Conservation (phyloP, 768 basidiomycete species). For the Suillus bovinus region DNA sequence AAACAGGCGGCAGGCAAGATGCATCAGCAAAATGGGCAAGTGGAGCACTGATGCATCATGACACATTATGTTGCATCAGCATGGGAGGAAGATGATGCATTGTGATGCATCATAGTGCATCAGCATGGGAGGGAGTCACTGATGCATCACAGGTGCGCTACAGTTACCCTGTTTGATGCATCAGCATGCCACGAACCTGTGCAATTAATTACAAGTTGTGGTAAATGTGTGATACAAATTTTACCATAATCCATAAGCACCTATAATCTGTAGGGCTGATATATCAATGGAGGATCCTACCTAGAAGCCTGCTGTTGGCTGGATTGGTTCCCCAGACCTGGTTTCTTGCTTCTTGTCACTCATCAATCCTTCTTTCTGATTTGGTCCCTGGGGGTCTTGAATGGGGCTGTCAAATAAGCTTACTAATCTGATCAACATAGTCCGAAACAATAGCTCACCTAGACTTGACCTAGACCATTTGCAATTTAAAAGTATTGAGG, state of each 20-base stretch:
- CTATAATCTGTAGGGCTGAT: neutral
- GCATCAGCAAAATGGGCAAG: too few species aligned
- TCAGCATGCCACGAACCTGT: too few species aligned
- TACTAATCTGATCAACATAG: neutral
- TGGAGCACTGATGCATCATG: too few species aligned
- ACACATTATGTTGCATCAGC: too few species aligned
- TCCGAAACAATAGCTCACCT: neutral
- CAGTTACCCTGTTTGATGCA: too few species aligned
- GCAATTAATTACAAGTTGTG: neutral
- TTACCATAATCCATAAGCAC: neutral
- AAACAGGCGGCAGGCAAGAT: too few species aligned
- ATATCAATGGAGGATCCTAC: neutral
- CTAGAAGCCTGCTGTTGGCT: neutral
- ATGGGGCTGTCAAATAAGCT: neutral
- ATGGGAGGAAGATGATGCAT: too few species aligned
- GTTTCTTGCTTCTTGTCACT: neutral
- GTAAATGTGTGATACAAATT: neutral
- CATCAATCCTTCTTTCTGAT: constrained; percentile 1
- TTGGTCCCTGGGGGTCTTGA: neutral
- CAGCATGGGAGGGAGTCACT: too few species aligned
- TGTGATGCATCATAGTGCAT: too few species aligned
- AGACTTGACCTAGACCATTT: neutral
- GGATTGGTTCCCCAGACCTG: neutral
- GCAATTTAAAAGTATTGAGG: neutral
- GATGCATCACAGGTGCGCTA: too few species aligned